phyloP scores from a whole-genome alignment of 495 filamentous ascomycete species.

The Penicillium paxilli region DNA sequence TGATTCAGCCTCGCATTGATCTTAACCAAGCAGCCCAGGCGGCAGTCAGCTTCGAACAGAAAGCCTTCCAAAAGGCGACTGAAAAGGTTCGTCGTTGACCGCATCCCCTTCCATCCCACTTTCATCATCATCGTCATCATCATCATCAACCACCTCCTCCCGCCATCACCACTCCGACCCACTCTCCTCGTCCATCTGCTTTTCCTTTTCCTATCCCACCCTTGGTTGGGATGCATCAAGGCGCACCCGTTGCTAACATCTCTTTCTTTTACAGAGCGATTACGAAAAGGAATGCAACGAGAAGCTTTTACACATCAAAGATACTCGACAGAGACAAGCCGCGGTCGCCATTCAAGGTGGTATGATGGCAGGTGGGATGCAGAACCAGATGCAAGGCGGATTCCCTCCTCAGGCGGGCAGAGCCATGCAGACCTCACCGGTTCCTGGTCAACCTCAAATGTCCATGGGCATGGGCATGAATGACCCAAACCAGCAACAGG shows the following conservation, averaged over 20 bases:
- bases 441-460: conserved; percentile 45
- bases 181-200: neutral
- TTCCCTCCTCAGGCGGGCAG: conserved; percentile 56
- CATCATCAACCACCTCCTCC: too few species aligned
- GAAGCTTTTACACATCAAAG: conserved; percentile 50
- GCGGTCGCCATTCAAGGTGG: conserved; percentile 42
- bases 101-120: neutral
- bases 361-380: conserved; percentile 44
- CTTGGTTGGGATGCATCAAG: conserved; percentile 1
- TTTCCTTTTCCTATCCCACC: neutral
- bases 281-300: conserved; percentile 51
- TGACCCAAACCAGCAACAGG: conserved; percentile 41
- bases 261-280: conserved; percentile 28
- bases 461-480: conserved; percentile 50
- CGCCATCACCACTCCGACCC: neutral
- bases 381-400: conserved; percentile 37
- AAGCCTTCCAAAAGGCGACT: conserved; percentile 44
- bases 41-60: conserved; percentile 50
- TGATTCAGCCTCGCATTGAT: conserved; percentile 51
- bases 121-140: neutral
- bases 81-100: conserved; percentile 38
- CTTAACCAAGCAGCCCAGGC: conserved; percentile 39
- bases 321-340: conserved; percentile 47
- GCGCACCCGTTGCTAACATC: neutral
- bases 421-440: conserved; percentile 53